Evolutionary conservation across 2,329 filamentous ascomycete species (phyloP).

Genomic region (Diplodia sapinea): DNA sequence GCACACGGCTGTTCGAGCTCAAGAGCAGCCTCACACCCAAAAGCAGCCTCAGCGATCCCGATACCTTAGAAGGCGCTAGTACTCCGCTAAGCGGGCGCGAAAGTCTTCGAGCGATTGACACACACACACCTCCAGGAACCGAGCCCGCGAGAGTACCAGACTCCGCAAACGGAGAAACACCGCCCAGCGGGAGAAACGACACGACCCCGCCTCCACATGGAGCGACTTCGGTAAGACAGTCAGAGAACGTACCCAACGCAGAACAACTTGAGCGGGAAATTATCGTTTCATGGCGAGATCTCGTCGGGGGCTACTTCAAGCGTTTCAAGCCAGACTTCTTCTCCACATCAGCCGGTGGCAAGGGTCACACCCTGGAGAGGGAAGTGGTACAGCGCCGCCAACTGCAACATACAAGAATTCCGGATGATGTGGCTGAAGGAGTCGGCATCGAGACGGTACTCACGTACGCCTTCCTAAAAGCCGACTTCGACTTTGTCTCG

Average conservation of each 20-base stretch:
- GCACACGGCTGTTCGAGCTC: constrained; percentile 76
- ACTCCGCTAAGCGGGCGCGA: constrained; percentile 37
- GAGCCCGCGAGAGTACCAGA: constrained; percentile 46
- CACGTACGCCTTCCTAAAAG: constrained; percentile 90
- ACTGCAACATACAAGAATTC: constrained; percentile 37
- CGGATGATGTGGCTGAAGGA: constrained; percentile 44
- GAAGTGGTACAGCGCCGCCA: constrained; percentile 40
- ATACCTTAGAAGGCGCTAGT: constrained; percentile 5
- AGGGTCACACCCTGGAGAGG: constrained; percentile 44
- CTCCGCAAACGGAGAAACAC: constrained; percentile 38
- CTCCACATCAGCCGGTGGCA: constrained; percentile 51
- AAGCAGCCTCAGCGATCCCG: constrained; percentile 11
- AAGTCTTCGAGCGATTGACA: constrained; percentile 53
- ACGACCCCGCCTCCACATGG: constrained; percentile 34
- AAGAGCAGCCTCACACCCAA: constrained; percentile 67
- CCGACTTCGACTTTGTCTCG: constrained; percentile 91
- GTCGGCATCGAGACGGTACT: constrained; percentile 77
- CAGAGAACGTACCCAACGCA: constrained; percentile 63
- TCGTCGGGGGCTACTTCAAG: constrained; percentile 92
- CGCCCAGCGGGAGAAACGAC: constrained; percentile 35
- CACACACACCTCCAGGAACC: constrained; percentile 53
- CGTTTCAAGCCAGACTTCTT: constrained; percentile 87
- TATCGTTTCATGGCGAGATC: constrained; percentile 77
- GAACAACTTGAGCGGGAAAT: constrained; percentile 72
- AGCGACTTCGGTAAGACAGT: constrained; percentile 43